These are phyloP conservation scores for Sanghuangporus baumii DNA, from an alignment of 1,284 basidiomycete species.

Conservation along the genomic window DNA sequence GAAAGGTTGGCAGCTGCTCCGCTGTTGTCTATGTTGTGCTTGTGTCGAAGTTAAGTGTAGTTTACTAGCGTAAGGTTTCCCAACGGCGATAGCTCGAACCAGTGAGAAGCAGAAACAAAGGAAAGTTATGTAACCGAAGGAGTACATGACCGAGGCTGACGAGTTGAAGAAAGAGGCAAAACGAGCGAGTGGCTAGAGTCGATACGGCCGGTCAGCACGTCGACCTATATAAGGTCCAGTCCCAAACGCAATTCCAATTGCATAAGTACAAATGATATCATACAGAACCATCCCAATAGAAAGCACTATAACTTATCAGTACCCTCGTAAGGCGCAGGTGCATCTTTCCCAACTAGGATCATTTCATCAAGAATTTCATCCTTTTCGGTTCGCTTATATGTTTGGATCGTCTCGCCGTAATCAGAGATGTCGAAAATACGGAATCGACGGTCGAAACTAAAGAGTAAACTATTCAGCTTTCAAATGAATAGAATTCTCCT, in stretches of 20 bases:
- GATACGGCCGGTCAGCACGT: neutral
- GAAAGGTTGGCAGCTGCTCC: slow-evolving; percentile 23
- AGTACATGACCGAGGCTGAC: neutral
- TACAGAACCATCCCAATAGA: neutral
- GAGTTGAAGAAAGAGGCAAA: neutral
- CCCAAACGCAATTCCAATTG: neutral
- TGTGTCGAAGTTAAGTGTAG: neutral
- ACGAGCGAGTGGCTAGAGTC: neutral
- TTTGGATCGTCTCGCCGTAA: slow-evolving; percentile 85
- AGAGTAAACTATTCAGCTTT: slow-evolving; percentile 1
- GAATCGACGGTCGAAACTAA: slow-evolving; percentile 84
- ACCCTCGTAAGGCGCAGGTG: slow-evolving; percentile 17
- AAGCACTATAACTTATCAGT: neutral
- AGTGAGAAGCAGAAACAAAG: slow-evolving; percentile 6
- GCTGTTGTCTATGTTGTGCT: neutral
- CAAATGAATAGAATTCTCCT: slow-evolving; percentile 4
- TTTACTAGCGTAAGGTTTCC: neutral
- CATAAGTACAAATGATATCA: slow-evolving; percentile 7
- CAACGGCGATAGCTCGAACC: slow-evolving; percentile 10
- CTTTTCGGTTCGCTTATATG: slow-evolving; percentile 82
- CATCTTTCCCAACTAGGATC: slow-evolving; percentile 45
- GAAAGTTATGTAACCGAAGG: neutral
- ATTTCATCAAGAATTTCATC: slow-evolving; percentile 66
- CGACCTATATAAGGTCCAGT: neutral
- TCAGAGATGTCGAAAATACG: slow-evolving; percentile 80